Evolutionary conservation across 106 monocot species (phyloP), one percentile per base, ranked within the genome.

Genomic region (Gastrodia elata): DNA sequence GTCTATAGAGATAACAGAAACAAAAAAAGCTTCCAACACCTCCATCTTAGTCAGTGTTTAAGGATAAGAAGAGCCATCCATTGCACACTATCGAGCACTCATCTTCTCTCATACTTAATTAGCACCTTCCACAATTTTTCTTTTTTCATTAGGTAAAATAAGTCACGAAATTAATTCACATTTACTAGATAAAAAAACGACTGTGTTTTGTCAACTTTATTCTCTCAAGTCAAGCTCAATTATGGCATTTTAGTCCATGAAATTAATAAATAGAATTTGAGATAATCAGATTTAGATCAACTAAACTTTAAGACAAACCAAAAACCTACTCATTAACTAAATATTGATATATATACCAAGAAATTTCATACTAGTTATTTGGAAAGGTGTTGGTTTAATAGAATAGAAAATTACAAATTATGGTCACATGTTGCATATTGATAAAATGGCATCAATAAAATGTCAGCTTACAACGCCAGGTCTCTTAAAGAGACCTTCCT

Each of bases 391-490:
- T 20, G 38, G 37, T 67, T 67, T 7, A 20, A 24, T 37, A 20
- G 2, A 67, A 36, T n/a, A 38, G 20, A 37, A 36, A 36, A 67
- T 67, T 38, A 67, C 6, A 8, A 67, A 35, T 67, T 6, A 67
- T 67, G 37, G 34, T 67, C 37, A 38, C 37, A 36, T 37, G 25
- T 38, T 67, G 27, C n/a, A 5, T 18, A 35, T 65, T 2, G 25
- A 36, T 4, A 28, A 64, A 2, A 65, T 65, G 16, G 9, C 18
- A 35, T 39, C 39, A 22, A 69, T 11, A 69, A 37, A 11, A 69
- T 27, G 41, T 26, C 2, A 69, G 41, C 88, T 86, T 86, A 94
- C 94, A 78, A 91, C 65, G 32, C 77, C 80, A 68, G 86, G 83
- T 67, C 75, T 84, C 77, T 80, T 85, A 39, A 83, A 68, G 67